phyloP scores from a whole-genome alignment of 2,329 filamentous ascomycete species.

The Pseudocercospora vitis region DNA sequence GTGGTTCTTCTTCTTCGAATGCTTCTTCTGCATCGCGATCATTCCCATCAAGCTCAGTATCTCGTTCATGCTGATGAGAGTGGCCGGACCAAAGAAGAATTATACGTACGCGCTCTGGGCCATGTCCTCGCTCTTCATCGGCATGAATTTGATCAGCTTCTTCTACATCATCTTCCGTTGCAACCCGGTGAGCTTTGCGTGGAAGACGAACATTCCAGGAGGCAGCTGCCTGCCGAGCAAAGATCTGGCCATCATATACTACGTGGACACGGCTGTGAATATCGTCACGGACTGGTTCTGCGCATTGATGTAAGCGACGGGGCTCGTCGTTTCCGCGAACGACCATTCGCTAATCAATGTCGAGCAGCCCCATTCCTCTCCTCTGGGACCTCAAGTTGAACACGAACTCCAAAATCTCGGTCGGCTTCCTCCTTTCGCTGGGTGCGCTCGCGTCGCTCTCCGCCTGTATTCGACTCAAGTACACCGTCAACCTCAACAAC shows the following conservation, averaged over 20 bases:
- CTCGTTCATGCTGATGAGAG: slow-evolving; percentile 39
- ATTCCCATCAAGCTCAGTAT: slow-evolving; percentile 43
- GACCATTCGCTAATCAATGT: background rate
- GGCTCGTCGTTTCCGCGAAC: background rate
- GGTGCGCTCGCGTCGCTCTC: slow-evolving; percentile 39
- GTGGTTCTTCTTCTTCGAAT: slow-evolving; percentile 43
- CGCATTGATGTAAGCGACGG: slow-evolving; percentile 34
- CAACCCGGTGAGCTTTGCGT: slow-evolving; percentile 36
- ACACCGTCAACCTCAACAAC: slow-evolving; percentile 40
- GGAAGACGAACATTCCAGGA: slow-evolving; percentile 32
- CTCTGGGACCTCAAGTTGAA: slow-evolving; percentile 47
- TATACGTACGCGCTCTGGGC: slow-evolving; percentile 35
- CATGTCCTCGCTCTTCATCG: slow-evolving; percentile 35
- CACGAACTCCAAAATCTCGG: slow-evolving; percentile 43
- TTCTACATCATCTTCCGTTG: slow-evolving; percentile 43
- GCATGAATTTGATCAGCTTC: slow-evolving; percentile 46
- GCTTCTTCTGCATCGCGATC: slow-evolving; percentile 41
- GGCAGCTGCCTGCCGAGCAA: slow-evolving; percentile 33
- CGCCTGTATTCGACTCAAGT: slow-evolving; percentile 39
- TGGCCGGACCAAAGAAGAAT: slow-evolving; percentile 34
- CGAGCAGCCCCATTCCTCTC: slow-evolving; percentile 42
- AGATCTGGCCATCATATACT: slow-evolving; percentile 38
- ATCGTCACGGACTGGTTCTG: slow-evolving; percentile 42
- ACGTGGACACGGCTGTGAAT: slow-evolving; percentile 40
- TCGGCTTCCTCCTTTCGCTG: slow-evolving; percentile 40